Conservation (phyloP, 2,329 filamentous ascomycete genomes). For the Seiridium cupressi region DNA sequence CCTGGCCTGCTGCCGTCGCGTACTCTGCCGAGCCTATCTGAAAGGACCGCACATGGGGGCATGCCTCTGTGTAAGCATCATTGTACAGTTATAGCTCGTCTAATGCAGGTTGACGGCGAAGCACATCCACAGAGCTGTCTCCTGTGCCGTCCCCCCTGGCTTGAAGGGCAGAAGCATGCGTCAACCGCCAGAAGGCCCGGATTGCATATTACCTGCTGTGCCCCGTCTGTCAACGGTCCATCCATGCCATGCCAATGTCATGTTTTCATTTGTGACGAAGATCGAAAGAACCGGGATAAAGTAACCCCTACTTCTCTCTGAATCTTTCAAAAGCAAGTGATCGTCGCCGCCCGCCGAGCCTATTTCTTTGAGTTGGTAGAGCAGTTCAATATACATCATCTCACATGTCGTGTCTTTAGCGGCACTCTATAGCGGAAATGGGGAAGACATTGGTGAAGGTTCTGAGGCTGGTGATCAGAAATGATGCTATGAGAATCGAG, state of each 20-base stretch:
- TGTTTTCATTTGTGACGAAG: background rate
- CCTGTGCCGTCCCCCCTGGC: too few relatives aligned
- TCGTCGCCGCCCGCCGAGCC: too few relatives aligned
- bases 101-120: background rate
- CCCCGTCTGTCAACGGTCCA: background rate
- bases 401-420: too few relatives aligned
- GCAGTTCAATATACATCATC: too few relatives aligned
- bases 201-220: background rate
- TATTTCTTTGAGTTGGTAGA: too few relatives aligned
- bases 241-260: background rate
- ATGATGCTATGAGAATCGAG: slow-evolving; percentile 69
- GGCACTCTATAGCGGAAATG: slow-evolving; percentile 25
- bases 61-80: background rate
- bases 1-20: background rate
- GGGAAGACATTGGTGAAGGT: slow-evolving; percentile 36
- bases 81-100: background rate
- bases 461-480: slow-evolving; percentile 59
- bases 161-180: too few relatives aligned
- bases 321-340: background rate
- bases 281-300: background rate
- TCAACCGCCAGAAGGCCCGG: background rate
- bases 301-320: background rate
- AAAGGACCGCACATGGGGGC: too few relatives aligned
- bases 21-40: background rate
- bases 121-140: background rate